Base-by-base conservation (phyloP, 2,329 filamentous ascomycete species). In the Trichoderma sp. region DNA sequence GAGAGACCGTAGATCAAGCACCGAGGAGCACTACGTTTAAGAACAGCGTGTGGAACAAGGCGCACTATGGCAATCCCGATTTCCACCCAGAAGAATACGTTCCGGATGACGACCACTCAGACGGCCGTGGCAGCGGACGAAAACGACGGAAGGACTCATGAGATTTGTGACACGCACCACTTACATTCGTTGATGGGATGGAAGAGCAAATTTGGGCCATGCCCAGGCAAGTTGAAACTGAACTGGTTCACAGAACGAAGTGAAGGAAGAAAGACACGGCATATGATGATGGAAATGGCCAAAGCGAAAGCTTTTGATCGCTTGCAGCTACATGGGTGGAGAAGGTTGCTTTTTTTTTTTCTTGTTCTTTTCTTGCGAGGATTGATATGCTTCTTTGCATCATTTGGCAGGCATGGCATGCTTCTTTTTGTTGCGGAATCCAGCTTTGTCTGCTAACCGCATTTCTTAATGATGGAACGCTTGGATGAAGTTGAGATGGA, bases 31-130 rank as follows among this genome's bases (percentile, higher is more conserved):
- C 81, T 59, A 87, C 86, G 1, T 91, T 91, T 74, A 89, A 88
- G 74, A 90, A 90, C 72, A 89, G 85, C 64, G 86, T 90, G 66
- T 90, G 87, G 79, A 91, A 90, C 73, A 84, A 84, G 58, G 88
- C 89, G 0, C 89, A 91, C 75, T 91, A 87, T 72, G 87, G 88
- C 70, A 91, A 91, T 71, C 86, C 87, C 2, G 82, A 83, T 54
- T 83, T 83, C 59, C 81, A 82, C 43, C 81, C 81, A 0, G 81
- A 83, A 68, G 80, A 82, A 70, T 83, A 80, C 79, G 78, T 74
- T 43, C 81, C 81, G 1, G 80, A 81, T 4, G 81, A 82, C 39
- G 79, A 82, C 28, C 72, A 74, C n/a, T 59, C 70, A 7, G 79
- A 79, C 28, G 73, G 72, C 1, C 74, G 77, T 68, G 72, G 72